A percentile compares a stretch with the other conserved stretches of the same genome.
Conservation (phyloP, 495 filamentous ascomycete species). For the Neurospora sp. region DNA sequence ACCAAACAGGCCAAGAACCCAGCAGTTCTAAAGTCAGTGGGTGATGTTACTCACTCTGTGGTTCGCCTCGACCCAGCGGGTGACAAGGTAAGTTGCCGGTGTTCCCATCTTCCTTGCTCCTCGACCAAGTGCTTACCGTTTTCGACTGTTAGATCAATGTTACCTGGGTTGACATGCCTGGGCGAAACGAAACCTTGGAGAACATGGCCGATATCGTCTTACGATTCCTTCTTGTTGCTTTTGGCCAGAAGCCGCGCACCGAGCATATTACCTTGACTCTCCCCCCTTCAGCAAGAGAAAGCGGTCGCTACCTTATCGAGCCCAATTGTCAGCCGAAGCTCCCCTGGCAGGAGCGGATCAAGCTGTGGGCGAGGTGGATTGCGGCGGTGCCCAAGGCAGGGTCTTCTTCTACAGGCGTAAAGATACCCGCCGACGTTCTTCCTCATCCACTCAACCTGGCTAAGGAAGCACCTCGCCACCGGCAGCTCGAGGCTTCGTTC, state of each 20-base stretch:
- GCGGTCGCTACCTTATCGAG: constrained; percentile 20
- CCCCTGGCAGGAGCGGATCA: constrained; percentile 33
- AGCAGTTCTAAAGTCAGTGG: constrained; percentile 28
- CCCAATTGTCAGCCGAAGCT: constrained; percentile 19
- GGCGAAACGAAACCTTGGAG: constrained; percentile 15
- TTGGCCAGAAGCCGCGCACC: constrained; percentile 13
- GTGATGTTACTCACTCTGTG: constrained; percentile 32
- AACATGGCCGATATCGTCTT: constrained; percentile 27
- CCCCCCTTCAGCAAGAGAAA: constrained; percentile 4
- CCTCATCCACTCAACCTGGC: constrained; percentile 4
- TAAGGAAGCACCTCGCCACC: not conserved
- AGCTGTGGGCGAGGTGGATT: constrained; percentile 31
- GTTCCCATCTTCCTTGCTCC: not conserved
- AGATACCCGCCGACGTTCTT: constrained; percentile 9
- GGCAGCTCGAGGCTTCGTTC: not conserved
- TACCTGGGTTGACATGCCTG: constrained; percentile 28
- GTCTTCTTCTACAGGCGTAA: not conserved
- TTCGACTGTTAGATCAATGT: constrained; percentile 19
- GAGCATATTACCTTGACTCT: not conserved
- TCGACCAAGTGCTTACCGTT: not conserved
- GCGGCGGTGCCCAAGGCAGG: not conserved
- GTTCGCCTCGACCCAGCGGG: constrained; percentile 15
- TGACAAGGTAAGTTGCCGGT: constrained; percentile 16
- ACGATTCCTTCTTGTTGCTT: constrained; percentile 34
- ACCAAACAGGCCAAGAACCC: constrained; percentile 10